Conservation (phyloP, 2,329 filamentous ascomycete species). For the Dothistroma pini region DNA sequence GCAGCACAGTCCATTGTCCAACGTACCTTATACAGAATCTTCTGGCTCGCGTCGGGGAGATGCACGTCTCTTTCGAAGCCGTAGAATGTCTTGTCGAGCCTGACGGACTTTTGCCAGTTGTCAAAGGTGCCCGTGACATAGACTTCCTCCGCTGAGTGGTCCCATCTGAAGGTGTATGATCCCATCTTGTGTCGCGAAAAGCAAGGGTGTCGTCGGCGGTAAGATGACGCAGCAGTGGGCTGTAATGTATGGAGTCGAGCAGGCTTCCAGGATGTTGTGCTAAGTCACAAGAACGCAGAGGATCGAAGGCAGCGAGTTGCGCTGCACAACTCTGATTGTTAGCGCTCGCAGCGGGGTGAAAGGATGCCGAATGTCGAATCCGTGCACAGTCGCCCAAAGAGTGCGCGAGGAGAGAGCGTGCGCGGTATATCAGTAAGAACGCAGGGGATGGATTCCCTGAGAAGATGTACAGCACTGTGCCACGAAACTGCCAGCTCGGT, state of each 20-base stretch:
- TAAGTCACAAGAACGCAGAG: background rate
- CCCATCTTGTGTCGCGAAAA: conserved; percentile 1
- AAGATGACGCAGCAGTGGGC: background rate
- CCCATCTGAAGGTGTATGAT: conserved; percentile 5
- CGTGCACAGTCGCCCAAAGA: background rate
- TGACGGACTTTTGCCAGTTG: conserved; percentile 82
- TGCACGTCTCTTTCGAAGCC: conserved; percentile 77
- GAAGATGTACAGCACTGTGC: background rate
- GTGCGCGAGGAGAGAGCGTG: background rate
- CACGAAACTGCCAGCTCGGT: background rate
- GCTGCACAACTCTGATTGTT: background rate
- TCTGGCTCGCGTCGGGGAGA: conserved; percentile 59
- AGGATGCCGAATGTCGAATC: background rate
- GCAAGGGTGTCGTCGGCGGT: background rate
- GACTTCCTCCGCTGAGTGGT: conserved; percentile 75
- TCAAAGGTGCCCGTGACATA: conserved; percentile 96
- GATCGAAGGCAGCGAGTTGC: background rate
- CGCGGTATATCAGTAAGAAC: background rate
- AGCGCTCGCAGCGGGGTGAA: background rate
- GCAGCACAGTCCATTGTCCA: conserved; percentile 24
- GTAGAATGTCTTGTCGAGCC: conserved; percentile 71
- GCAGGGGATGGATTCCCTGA: background rate
- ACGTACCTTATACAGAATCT: conserved; percentile 90
- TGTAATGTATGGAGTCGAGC: background rate
- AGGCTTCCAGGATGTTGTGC: background rate